Conservation (phyloP, 208 protist species). For the Blechomonas ayalai region DNA sequence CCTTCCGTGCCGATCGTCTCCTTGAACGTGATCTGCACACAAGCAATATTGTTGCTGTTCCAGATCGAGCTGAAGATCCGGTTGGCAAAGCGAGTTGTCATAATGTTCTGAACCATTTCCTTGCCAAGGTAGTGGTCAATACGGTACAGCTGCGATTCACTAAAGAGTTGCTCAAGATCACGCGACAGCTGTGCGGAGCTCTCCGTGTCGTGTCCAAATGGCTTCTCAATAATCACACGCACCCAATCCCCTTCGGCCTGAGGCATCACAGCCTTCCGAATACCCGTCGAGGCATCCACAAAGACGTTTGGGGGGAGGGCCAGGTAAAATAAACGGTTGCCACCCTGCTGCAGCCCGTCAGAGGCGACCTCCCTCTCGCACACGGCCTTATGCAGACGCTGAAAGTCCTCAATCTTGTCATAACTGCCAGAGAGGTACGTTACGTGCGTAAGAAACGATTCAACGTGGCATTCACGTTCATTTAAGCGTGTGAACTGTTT, state of each 20-base stretch:
- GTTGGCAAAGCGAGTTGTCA: constrained; percentile 91
- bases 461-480: constrained; percentile 43
- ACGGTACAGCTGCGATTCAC: constrained; percentile 87
- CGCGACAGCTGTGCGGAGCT: constrained; percentile 68
- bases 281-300: constrained; percentile 37
- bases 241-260: constrained; percentile 44
- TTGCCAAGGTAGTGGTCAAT: constrained; percentile 95
- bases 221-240: constrained; percentile 92
- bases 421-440: constrained; percentile 79
- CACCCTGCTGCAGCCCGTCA: constrained; percentile 18
- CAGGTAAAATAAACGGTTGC: constrained; percentile 90
- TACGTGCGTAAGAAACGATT: constrained; percentile 52
- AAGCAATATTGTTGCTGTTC: constrained; percentile 84
- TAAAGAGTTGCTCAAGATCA: constrained; percentile 64
- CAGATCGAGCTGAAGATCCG: constrained; percentile 86
- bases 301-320: constrained; percentile 86
- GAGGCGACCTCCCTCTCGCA: constrained; percentile 39
- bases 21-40: constrained; percentile 92
- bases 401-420: constrained; percentile 68
- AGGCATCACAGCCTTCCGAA: constrained; percentile 53
- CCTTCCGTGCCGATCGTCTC: constrained; percentile 91
- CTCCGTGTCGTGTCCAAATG: constrained; percentile 86
- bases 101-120: constrained; percentile 93
- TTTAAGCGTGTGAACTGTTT: constrained; percentile 48
- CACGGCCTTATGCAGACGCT: constrained; percentile 41